Evolutionary conservation across 495 filamentous ascomycete species (phyloP).

Genomic region (Lasiosphaeria ovina): DNA sequence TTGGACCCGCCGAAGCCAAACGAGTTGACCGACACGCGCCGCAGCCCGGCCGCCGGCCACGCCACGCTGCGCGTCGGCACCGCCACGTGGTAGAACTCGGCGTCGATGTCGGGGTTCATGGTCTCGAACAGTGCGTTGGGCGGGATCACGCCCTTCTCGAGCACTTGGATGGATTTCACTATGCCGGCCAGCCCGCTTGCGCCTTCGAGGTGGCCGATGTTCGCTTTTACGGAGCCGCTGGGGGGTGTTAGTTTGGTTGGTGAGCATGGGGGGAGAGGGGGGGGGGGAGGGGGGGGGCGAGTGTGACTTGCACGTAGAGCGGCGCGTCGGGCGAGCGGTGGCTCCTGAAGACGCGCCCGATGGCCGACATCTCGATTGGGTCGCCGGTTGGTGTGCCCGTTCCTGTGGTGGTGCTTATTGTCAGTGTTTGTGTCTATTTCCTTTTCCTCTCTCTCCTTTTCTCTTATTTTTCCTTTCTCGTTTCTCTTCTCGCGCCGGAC

Average conservation of each 20-base stretch:
- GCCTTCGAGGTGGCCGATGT: constrained; percentile 56
- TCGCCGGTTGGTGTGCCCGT: constrained; percentile 57
- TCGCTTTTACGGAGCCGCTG: constrained; percentile 52
- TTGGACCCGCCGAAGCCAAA: constrained; percentile 56
- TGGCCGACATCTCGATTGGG: constrained; percentile 52
- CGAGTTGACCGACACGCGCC: constrained; percentile 32
- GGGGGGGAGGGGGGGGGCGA: background rate
- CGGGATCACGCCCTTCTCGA: constrained; percentile 50
- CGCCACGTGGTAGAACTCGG: constrained; percentile 20
- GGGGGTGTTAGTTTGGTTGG: background rate
- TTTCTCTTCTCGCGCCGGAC: background rate
- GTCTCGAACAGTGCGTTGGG: constrained; percentile 46
- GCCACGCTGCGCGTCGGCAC: background rate
- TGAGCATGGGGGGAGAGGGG: background rate
- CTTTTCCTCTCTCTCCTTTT: too few species aligned
- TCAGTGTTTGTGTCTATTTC: background rate
- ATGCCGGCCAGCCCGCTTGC: constrained; percentile 50
- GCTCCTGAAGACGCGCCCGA: constrained; percentile 36
- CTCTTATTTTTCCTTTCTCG: too few species aligned
- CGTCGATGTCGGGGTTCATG: constrained; percentile 45
- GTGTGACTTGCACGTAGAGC: constrained; percentile 39
- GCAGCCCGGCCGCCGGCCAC: background rate
- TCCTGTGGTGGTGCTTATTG: background rate
- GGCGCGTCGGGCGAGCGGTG: constrained; percentile 29
- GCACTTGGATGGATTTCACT: constrained; percentile 51